Evolutionary conservation across 768 basidiomycete species (phyloP).

Genomic region (Tricholoma hemisulphureum): DNA sequence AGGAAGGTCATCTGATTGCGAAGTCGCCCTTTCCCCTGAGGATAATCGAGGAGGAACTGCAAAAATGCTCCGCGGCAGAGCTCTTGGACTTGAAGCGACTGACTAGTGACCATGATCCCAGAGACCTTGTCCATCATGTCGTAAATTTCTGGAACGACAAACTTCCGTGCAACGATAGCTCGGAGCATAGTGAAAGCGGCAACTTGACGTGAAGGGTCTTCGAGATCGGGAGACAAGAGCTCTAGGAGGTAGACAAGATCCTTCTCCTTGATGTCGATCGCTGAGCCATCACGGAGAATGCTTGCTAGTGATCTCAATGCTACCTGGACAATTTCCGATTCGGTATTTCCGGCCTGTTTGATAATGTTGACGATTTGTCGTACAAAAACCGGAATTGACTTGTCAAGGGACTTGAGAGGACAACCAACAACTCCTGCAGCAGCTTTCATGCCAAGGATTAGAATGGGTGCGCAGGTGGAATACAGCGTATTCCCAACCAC

Average conservation of each 20-base stretch:
- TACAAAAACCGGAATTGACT: conserved; percentile 79
- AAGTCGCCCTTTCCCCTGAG: conserved; percentile 90
- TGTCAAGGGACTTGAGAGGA: conserved; percentile 71
- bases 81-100: conserved; percentile 88
- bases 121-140: conserved; percentile 94
- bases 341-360: conserved; percentile 78
- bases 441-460: conserved; percentile 74
- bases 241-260: conserved; percentile 87
- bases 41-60: conserved; percentile 95
- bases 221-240: conserved; percentile 83
- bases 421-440: conserved; percentile 80
- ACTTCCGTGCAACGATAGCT: conserved; percentile 85
- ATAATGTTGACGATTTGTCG: conserved; percentile 83
- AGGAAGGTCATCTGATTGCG: conserved; percentile 88
- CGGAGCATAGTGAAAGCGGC: conserved; percentile 87
- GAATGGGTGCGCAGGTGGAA: conserved; percentile 71
- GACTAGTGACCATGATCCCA: conserved; percentile 90
- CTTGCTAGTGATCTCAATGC: conserved; percentile 84
- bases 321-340: conserved; percentile 86
- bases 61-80: conserved; percentile 84
- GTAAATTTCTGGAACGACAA: conserved; percentile 95
- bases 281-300: conserved; percentile 86
- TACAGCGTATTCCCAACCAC: conserved; percentile 92
- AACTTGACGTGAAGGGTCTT: conserved; percentile 82
- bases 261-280: conserved; percentile 81